Base-by-base conservation (phyloP, 805 yeast species). In the Ogataea allantospora region DNA sequence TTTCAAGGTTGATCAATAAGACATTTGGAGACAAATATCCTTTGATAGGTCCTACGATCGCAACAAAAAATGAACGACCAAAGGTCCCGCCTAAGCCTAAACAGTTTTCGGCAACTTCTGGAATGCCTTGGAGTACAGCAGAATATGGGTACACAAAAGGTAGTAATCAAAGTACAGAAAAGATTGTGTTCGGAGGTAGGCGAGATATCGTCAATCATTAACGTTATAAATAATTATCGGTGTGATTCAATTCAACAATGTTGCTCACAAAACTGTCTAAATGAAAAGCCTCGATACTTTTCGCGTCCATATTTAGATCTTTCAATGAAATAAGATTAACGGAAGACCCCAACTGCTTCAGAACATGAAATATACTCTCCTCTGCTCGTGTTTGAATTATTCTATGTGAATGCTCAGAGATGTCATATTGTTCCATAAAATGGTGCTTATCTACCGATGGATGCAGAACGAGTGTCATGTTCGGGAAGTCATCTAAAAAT, bases 1-100 rank as follows among this genome's bases (percentile, higher is more conserved):
- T 87, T 29, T 83, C 93, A 1, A 67, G 95, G 41, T 68, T 77
- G 38, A 83, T 86, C 2, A 72, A 83, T 52, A 68, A 67, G 39
- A 63, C 74, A 63, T 55, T 80, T 66, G 48, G 50, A 6, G 61
- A 78, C 38, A 48, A 63, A 36, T 51, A 70, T 40, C 75, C 78
- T 0, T 70, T 75, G 1, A 63, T 80, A 21, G 87, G 87, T 0
- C 87, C 87, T 2, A 69, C 70, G 35, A 54, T 80, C 26, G 68
- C 75, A 1, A 59, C 55, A 45, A 75, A 66, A 54, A 68, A 55
- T 58, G 69, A 65, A 58, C 75, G 65, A 46, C 80, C 73, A 45
- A 68, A 55, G 11, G 61, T 70, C 5, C 87, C 83, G 7, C 67
- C 57, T 26, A 80, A 79, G 54, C 88, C 86, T 3, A 54, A 61